Conservation (phyloP, 129 eudicot species). For the Centaurea solstitialis region DNA sequence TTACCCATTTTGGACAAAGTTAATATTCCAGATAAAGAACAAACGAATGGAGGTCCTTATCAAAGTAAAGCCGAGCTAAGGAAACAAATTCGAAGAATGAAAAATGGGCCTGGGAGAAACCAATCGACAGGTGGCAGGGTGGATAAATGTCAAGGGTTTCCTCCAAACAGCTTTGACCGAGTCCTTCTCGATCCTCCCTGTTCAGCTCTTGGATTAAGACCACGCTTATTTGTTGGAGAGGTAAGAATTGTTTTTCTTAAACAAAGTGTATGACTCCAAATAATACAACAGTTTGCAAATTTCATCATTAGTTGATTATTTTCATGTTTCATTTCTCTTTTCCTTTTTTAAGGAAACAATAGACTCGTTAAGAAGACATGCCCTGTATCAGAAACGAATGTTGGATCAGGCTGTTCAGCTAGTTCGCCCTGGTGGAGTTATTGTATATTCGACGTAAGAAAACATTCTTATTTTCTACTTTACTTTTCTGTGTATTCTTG, state of each 20-base stretch:
- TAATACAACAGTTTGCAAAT: not conserved
- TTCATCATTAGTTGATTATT: not conserved
- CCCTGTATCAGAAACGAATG: constrained; percentile 85
- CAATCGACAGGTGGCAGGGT: constrained; percentile 60
- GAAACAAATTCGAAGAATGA: constrained; percentile 50
- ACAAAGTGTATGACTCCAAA: constrained; percentile 7
- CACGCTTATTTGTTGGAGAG: constrained; percentile 89
- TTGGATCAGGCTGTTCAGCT: constrained; percentile 95
- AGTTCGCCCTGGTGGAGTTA: constrained; percentile 94
- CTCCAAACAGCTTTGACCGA: constrained; percentile 93
- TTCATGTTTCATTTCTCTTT: not conserved
- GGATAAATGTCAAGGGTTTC: constrained; percentile 74
- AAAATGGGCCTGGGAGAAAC: constrained; percentile 82
- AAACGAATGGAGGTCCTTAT: constrained; percentile 32
- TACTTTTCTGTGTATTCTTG: not conserved
- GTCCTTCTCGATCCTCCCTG: constrained; percentile 99
- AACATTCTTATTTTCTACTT: constrained; percentile 4
- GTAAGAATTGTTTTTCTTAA: constrained; percentile 31
- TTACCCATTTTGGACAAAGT: constrained; percentile 18
- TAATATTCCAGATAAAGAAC: constrained; percentile 38
- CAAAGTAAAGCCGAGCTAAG: constrained; percentile 46
- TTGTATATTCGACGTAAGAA: constrained; percentile 92
- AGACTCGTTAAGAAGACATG: constrained; percentile 77
- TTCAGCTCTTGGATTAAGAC: constrained; percentile 96
- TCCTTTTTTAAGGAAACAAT: constrained; percentile 54